phyloP scores from a whole-genome alignment of 108 stramenopile genomes.

The Conticribra weissflogii region DNA sequence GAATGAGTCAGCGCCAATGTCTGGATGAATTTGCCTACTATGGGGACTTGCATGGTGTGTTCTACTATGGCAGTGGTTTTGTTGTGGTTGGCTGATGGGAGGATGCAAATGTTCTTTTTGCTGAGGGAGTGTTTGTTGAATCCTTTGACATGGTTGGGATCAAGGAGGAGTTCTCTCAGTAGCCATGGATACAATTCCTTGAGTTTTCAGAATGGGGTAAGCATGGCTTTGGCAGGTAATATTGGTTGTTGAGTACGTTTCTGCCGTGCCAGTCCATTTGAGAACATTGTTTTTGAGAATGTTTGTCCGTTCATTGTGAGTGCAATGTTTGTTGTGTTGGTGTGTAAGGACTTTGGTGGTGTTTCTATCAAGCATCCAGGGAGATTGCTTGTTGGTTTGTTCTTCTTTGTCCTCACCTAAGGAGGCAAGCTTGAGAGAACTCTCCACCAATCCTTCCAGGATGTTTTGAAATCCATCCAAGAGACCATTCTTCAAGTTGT shows the following conservation, averaged over 20 bases:
- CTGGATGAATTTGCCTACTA: conserved; percentile 30
- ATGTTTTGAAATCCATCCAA: conserved; percentile 9
- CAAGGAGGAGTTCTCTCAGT: conserved; percentile 36
- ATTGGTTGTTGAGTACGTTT: too few species aligned
- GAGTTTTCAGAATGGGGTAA: conserved; percentile 42
- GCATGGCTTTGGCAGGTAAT: too few species aligned
- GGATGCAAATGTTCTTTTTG: conserved; percentile 24
- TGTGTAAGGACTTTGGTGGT: conserved; percentile 23
- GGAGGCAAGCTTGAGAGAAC: conserved; percentile 10
- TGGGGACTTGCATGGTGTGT: conserved; percentile 30
- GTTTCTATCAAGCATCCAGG: conserved; percentile 37
- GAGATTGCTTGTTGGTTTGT: neutral
- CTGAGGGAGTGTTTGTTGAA: conserved; percentile 41
- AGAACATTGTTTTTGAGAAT: conserved; percentile 27
- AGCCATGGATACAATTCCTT: conserved; percentile 42
- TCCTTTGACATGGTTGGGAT: conserved; percentile 25
- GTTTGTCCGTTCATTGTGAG: conserved; percentile 1
- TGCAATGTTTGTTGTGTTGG: neutral
- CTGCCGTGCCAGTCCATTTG: conserved; percentile 41
- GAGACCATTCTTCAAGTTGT: neutral
- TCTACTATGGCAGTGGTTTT: conserved; percentile 33
- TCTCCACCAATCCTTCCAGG: conserved; percentile 18
- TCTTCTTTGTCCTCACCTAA: conserved; percentile 6
- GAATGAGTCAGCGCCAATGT: conserved; percentile 34
- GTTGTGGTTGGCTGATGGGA: neutral